These are phyloP conservation scores for Pholiota microspora DNA, from an alignment of 768 basidiomycete species.

Conservation along the genomic window DNA sequence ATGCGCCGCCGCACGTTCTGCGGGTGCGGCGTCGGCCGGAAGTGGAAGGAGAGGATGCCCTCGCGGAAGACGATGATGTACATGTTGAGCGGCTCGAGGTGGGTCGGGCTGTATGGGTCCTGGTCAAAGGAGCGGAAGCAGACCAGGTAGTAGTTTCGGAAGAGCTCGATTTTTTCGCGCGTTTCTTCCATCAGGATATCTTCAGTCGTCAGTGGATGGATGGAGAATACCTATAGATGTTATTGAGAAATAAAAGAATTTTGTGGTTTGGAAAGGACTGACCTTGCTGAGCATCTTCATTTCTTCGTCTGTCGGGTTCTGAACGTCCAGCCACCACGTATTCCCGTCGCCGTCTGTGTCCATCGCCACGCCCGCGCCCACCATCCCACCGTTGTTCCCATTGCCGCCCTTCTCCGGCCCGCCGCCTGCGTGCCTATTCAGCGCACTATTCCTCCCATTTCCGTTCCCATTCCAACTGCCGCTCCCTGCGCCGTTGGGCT, in stretches of 20 bases:
- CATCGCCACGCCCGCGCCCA: conserved; percentile 42
- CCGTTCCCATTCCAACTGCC: background rate
- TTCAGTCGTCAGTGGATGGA: conserved; percentile 98
- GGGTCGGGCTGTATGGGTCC: conserved; percentile 94
- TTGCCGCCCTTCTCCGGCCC: conserved; percentile 11
- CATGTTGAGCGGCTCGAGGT: conserved; percentile 98
- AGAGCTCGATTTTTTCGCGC: conserved; percentile 99
- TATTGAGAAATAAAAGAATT: too few relatives aligned
- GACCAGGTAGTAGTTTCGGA: conserved; percentile 97
- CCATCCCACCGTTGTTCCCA: conserved; percentile 8
- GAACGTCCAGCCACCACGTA: conserved; percentile 98
- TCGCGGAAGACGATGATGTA: conserved; percentile 99
- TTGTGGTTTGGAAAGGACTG: too few relatives aligned
- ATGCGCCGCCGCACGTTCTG: conserved; percentile 98
- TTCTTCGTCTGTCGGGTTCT: conserved; percentile 94
- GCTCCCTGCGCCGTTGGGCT: background rate
- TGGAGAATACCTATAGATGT: conserved; percentile 83
- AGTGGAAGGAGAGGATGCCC: conserved; percentile 95
- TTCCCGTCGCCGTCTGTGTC: conserved; percentile 28
- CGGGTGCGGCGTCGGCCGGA: conserved; percentile 94
- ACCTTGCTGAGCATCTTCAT: conserved; percentile 97
- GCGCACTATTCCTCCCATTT: background rate
- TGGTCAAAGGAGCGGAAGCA: conserved; percentile 99
- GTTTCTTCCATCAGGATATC: conserved; percentile 99
- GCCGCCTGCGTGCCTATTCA: background rate